A percentile compares a stretch with the other conserved stretches of the same genome.
Evolutionary conservation across 2,329 filamentous ascomycete species (phyloP).

Genomic region (Curvularia sp.): DNA sequence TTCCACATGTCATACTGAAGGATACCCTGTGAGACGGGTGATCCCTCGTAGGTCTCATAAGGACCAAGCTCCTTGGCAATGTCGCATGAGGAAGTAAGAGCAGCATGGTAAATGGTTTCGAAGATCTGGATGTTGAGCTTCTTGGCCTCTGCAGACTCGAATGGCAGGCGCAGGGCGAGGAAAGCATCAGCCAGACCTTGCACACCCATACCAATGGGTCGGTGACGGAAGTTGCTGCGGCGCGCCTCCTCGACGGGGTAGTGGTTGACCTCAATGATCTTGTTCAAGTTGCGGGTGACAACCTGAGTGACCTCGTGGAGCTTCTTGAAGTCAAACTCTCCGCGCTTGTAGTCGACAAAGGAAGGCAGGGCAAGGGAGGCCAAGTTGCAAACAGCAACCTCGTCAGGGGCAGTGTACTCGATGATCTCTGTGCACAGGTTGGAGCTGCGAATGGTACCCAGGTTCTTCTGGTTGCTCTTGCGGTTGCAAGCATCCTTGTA

Average conservation of each 20-base stretch:
- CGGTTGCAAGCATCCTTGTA: conserved; percentile 99
- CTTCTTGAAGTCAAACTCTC: conserved; percentile 93
- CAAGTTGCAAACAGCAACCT: conserved; percentile 98
- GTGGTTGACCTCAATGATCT: conserved; percentile 97
- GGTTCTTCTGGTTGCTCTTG: conserved; percentile 99
- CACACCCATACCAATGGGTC: conserved; percentile 94
- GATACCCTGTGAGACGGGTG: conserved; percentile 90
- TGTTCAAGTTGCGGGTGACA: conserved; percentile 94
- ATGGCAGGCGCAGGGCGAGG: conserved; percentile 93
- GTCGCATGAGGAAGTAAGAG: conserved; percentile 85
- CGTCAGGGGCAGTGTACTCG: conserved; percentile 95
- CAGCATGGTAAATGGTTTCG: conserved; percentile 98
- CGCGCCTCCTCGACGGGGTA: conserved; percentile 94
- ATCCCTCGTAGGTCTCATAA: conserved; percentile 91
- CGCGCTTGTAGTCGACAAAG: conserved; percentile 84
- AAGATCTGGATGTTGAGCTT: conserved; percentile 98
- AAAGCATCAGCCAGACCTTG: conserved; percentile 98
- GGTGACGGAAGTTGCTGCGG: conserved; percentile 97
- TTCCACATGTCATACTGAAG: conserved; percentile 99
- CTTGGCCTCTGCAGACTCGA: conserved; percentile 93
- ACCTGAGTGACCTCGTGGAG: conserved; percentile 93
- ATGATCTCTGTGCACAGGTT: conserved; percentile 99
- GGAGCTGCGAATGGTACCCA: conserved; percentile 97
- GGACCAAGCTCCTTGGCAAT: conserved; percentile 82
- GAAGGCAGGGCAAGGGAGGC: conserved; percentile 91